These are phyloP conservation scores for Hygrophoropsis aurantiaca DNA, from an alignment of 768 basidiomycete genomes.

Conservation along the genomic window DNA sequence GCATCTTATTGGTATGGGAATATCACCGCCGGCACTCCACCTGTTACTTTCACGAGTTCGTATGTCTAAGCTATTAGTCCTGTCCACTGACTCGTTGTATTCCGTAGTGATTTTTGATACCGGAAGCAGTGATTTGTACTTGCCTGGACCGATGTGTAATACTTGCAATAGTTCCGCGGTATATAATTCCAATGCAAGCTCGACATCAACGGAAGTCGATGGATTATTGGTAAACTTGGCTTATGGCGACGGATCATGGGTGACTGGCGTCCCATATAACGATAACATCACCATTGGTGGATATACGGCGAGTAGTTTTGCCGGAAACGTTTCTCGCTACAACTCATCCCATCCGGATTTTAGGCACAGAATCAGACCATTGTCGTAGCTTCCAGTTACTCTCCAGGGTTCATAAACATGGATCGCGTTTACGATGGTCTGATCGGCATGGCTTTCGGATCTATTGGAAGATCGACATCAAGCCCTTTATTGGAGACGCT, in stretches of 20 bases:
- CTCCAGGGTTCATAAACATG: constrained; percentile 6
- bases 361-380: constrained; percentile 14
- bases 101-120: constrained; percentile 25
- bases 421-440: constrained; percentile 10
- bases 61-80: too few relatives aligned
- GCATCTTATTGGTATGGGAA: constrained; percentile 16
- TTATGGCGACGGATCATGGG: constrained; percentile 39
- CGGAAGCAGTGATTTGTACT: constrained; percentile 18
- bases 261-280: constrained; percentile 33
- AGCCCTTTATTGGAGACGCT: constrained; percentile 29
- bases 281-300: constrained; percentile 36
- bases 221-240: too few relatives aligned
- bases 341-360: too few relatives aligned
- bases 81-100: neutral
- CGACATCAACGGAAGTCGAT: constrained; percentile 25
- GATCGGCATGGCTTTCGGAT: constrained; percentile 30
- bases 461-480: constrained; percentile 21
- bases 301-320: constrained; percentile 8
- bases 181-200: constrained; percentile 22
- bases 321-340: constrained; percentile 3
- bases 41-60: constrained; percentile 5
- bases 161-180: constrained; percentile 22
- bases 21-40: constrained; percentile 12
- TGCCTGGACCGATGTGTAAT: constrained; percentile 12
- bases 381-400: constrained; percentile 16